Conservation (phyloP, 768 basidiomycete species). For the Termitomyces sp. region DNA sequence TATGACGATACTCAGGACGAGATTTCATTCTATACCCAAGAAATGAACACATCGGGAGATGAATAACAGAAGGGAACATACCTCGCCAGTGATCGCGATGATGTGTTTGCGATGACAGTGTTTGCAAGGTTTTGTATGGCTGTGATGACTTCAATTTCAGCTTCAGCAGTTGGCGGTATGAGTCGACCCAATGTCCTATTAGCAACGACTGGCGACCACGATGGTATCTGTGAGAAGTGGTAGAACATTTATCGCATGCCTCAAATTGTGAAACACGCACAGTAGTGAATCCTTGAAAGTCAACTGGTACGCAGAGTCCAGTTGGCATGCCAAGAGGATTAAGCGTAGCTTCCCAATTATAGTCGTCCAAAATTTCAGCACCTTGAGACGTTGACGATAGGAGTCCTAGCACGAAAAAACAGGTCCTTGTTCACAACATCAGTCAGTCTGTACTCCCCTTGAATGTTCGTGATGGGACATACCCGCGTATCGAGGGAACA, state of each 20-base stretch:
- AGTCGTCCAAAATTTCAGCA: conserved; percentile 89
- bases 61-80: conserved; percentile 26
- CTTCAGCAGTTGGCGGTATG: conserved; percentile 56
- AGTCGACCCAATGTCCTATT: conserved; percentile 42
- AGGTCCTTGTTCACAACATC: conserved; percentile 54
- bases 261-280: conserved; percentile 37
- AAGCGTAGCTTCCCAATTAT: conserved; percentile 87
- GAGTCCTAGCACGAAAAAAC: conserved; percentile 91
- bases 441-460: neutral
- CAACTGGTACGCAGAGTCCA: conserved; percentile 86
- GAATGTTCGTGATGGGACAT: conserved; percentile 17
- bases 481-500: conserved; percentile 93
- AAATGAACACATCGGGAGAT: neutral
- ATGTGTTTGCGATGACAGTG: conserved; percentile 91
- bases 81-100: conserved; percentile 86
- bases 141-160: conserved; percentile 79
- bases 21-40: conserved; percentile 60
- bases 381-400: conserved; percentile 91
- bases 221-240: conserved; percentile 57
- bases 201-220: conserved; percentile 46
- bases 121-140: conserved; percentile 93
- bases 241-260: neutral
- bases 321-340: conserved; percentile 84
- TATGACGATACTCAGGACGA: conserved; percentile 62
- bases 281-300: conserved; percentile 72